A percentile compares a stretch with the other conserved stretches of the same genome.
These are phyloP conservation scores for Blyttiomyces sp. DNA, from an alignment of 371 early-diverging fungal species.

Conservation along the genomic window DNA sequence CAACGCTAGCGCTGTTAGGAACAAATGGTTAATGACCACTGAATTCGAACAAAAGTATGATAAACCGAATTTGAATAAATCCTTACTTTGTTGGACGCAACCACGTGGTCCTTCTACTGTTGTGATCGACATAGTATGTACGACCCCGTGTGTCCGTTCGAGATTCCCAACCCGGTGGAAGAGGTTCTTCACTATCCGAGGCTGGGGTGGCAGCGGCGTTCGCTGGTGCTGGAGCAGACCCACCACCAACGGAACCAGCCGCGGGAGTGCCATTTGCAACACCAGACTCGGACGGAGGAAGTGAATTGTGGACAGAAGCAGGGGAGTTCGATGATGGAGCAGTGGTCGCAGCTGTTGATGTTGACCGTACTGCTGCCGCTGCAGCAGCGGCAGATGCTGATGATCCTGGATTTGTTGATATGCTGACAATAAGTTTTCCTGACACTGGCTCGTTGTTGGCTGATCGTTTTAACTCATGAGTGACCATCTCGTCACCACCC, in stretches of 20 bases:
- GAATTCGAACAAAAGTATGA: too few species aligned
- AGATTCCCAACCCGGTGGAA: slow-evolving; percentile 87
- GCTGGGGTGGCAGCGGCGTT: not conserved
- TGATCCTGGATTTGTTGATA: slow-evolving; percentile 61
- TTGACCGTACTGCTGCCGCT: slow-evolving; percentile 29
- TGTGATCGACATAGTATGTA: slow-evolving; percentile 95
- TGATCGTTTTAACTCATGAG: slow-evolving; percentile 54
- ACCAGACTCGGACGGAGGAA: too few species aligned
- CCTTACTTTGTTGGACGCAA: slow-evolving; percentile 26
- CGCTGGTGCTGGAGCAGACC: slow-evolving; percentile 2
- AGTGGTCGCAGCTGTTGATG: slow-evolving; percentile 30
- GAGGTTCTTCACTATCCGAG: slow-evolving; percentile 53
- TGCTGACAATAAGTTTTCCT: slow-evolving; percentile 74
- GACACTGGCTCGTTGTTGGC: slow-evolving; percentile 75
- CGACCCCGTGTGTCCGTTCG: slow-evolving; percentile 85
- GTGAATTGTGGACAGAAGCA: slow-evolving; percentile 51
- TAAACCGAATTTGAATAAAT: not conserved
- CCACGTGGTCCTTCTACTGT: slow-evolving; percentile 94
- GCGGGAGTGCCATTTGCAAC: too few species aligned
- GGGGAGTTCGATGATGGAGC: too few species aligned
- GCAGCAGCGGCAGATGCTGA: not conserved
- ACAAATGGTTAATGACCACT: too few species aligned
- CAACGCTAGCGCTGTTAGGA: too few species aligned
- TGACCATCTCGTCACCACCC: slow-evolving; percentile 41
- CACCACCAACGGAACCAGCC: too few species aligned